phyloP scores from a whole-genome alignment of 305 asterid genomes.

The Fraxinus albicans region DNA sequence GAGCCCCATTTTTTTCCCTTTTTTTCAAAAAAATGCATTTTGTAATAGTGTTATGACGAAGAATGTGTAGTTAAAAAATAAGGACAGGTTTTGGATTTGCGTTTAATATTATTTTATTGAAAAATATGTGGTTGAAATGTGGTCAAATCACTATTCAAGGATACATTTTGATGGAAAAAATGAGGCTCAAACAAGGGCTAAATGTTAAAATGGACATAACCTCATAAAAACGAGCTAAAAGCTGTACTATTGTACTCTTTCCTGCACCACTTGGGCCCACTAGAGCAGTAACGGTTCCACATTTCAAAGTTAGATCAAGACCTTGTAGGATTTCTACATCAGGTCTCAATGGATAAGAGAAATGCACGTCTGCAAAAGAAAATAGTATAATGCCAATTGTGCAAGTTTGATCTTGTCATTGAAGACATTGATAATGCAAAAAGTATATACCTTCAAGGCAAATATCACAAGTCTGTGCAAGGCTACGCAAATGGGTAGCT shows the following conservation, averaged over 20 bases:
- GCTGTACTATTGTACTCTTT: slow-evolving; percentile 92
- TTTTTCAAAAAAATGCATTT: too few species aligned
- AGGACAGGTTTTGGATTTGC: too few species aligned
- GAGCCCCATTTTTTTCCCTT: too few species aligned
- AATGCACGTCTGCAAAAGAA: slow-evolving; percentile 68
- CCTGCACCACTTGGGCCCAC: slow-evolving; percentile 98
- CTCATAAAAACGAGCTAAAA: slow-evolving; percentile 94
- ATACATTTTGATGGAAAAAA: too few species aligned
- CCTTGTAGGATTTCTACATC: slow-evolving; percentile 81
- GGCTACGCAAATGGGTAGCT: slow-evolving; percentile 50
- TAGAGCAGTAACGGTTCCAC: slow-evolving; percentile 91
- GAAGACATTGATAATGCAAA: slow-evolving; percentile 7
- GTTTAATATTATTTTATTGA: too few species aligned
- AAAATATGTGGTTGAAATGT: too few species aligned
- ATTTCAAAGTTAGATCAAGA: slow-evolving; percentile 66
- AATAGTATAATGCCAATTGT: background rate
- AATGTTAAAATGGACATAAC: slow-evolving; percentile 28
- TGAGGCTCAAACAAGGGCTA: too few species aligned
- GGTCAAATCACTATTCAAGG: too few species aligned
- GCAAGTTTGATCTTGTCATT: background rate
- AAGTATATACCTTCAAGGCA: slow-evolving; percentile 69
- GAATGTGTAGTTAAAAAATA: too few species aligned
- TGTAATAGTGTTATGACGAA: too few species aligned
- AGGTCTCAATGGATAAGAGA: slow-evolving; percentile 93
- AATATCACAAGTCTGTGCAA: slow-evolving; percentile 79